Base-by-base conservation (phyloP, 2,329 filamentous ascomycete genomes). In the Talaromyces sp. region DNA sequence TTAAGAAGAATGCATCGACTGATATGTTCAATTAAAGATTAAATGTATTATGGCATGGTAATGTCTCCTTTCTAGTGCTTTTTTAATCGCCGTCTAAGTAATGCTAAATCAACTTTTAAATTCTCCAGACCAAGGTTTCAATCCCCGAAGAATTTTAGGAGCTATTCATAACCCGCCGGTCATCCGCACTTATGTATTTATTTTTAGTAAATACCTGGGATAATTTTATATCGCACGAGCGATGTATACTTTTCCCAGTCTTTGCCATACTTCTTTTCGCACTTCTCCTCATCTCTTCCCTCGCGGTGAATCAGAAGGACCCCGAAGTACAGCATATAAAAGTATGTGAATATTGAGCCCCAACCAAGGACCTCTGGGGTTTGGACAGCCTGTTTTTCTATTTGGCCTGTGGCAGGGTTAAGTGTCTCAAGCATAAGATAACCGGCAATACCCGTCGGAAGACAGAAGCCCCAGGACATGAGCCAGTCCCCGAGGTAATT, bases 401-500 rank as follows among this genome's bases (percentile, higher is more conserved):
- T 83, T 68, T 88, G 85, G 2, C 84, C 80, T 18, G 88, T 80
- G 36, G 76, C 68, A 6, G 76, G 75, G 30, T 79, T 75, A 34
- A 79, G 76, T 10, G 72, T 75, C 56, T 82, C 80, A 52, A 83
- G 77, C 57, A 96, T 87, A 47, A 88, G 80, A 74, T 94, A 96
- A 12, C 93, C 93, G 0, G 92, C 89, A 63, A 96, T 75, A 0
- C 91, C 90, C 0, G 93, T 96, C 1, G 94, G 93, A 51, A 97
- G 82, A 66, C 87, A 91, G 77, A 95, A 97, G 0, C 92, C 87
- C 91, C 92, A 97, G 8, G 89, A 86, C 86, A 96, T 93, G 67
- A 95, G 83, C 93, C 93, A 97, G 79, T 98, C 94, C 58, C 93
- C 94, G 0, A 96, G 78, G 77, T 98, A 97, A 80, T 97, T 98